phyloP scores from a whole-genome alignment of 495 filamentous ascomycete genomes.

The Pyrenula aspistea region DNA sequence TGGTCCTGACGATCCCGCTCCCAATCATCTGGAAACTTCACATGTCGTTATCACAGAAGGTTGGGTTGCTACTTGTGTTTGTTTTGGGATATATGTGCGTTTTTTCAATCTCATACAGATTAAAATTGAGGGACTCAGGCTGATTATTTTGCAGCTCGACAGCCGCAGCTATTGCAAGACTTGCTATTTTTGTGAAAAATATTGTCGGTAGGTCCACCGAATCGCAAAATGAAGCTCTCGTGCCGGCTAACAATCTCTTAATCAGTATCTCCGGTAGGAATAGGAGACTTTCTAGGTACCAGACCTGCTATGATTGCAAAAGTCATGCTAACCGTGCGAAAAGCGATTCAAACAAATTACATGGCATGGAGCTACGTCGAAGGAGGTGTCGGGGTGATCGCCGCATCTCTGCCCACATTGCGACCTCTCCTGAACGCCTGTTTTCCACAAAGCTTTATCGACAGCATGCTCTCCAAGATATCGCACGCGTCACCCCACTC shows the following conservation, averaged over 20 bases:
- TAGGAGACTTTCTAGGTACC: too few species aligned
- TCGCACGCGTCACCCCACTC: background rate
- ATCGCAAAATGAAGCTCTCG: too few species aligned
- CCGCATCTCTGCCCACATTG: background rate
- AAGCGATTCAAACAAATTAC: background rate
- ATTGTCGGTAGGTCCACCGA: background rate
- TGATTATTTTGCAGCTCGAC: background rate
- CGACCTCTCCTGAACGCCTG: background rate
- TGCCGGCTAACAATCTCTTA: too few species aligned
- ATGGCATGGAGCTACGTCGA: background rate
- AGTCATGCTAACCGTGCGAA: too few species aligned
- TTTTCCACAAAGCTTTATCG: background rate
- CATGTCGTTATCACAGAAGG: background rate
- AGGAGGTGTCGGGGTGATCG: background rate
- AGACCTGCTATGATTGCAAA: too few species aligned
- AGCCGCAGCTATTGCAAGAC: background rate
- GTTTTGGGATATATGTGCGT: background rate
- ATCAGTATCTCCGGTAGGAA: too few species aligned
- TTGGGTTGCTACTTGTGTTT: background rate
- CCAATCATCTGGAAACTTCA: slow-evolving; percentile 1
- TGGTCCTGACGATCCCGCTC: background rate
- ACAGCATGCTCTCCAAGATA: background rate
- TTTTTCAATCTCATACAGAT: too few species aligned
- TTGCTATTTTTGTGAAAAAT: background rate
- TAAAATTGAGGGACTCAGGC: too few species aligned